Conservation (phyloP, 257 asterid genomes). For the Scutellaria baicalensis region DNA sequence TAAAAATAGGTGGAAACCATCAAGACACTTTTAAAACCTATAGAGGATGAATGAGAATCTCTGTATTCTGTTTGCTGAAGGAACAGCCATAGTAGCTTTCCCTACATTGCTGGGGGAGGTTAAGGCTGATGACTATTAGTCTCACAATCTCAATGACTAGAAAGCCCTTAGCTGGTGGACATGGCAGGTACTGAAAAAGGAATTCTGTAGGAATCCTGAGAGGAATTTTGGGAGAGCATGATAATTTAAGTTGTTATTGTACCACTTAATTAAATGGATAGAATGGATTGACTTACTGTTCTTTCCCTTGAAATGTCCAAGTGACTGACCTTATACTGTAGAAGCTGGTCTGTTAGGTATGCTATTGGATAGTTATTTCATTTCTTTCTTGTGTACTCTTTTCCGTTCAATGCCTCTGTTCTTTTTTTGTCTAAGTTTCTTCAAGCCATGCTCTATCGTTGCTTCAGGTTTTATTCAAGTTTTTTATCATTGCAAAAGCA, state of each 20-base stretch:
- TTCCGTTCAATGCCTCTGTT: neutral
- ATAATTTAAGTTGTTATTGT: neutral
- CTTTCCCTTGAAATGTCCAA: neutral
- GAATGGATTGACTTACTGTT: neutral
- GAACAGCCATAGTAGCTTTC: neutral
- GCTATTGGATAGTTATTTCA: neutral
- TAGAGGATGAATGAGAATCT: neutral
- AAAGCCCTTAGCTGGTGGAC: neutral
- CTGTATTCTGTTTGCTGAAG: neutral
- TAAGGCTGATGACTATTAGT: neutral
- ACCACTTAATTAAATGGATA: neutral
- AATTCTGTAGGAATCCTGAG: neutral
- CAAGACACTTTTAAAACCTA: neutral
- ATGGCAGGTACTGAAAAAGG: neutral
- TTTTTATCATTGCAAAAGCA: neutral
- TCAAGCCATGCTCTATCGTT: neutral
- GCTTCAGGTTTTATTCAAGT: neutral
- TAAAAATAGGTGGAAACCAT: neutral
- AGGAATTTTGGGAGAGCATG: neutral
- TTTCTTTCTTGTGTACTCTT: neutral
- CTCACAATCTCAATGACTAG: neutral
- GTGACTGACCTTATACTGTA: neutral
- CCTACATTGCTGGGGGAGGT: neutral
- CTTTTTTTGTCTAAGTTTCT: neutral
- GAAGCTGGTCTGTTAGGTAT: neutral